Evolutionary conservation across 2,329 filamentous ascomycete genomes (phyloP).

Genomic region (Westerdykella sp.): DNA sequence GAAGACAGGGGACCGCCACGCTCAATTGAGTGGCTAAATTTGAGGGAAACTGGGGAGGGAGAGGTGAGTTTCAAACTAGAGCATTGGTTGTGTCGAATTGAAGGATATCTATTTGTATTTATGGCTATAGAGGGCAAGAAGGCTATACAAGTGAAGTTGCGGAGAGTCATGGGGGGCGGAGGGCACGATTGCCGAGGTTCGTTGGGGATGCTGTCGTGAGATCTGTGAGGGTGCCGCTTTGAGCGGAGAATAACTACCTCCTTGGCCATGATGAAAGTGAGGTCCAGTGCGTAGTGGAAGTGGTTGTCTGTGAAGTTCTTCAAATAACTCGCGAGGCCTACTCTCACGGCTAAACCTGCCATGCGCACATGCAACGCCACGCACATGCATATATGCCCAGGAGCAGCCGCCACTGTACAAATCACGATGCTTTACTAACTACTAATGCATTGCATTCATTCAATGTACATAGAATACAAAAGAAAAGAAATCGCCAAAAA

Average conservation of each 20-base stretch:
- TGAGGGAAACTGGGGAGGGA: neutral
- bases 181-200: neutral
- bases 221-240: too few species aligned
- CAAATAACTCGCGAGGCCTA: too few species aligned
- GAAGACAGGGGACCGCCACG: neutral
- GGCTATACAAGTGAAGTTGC: neutral
- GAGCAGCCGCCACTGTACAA: too few species aligned
- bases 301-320: too few species aligned
- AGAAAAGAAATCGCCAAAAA: neutral
- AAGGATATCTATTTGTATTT: neutral
- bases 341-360: too few species aligned
- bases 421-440: too few species aligned
- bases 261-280: too few species aligned
- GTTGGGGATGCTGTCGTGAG: neutral
- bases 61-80: neutral
- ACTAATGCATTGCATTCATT: conserved; percentile 9
- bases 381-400: too few species aligned
- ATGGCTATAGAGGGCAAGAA: neutral
- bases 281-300: too few species aligned
- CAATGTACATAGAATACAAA: conserved; percentile 35
- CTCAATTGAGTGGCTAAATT: neutral
- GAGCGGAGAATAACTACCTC: too few species aligned
- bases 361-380: too few species aligned
- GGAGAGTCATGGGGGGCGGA: neutral
- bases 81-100: neutral